A percentile compares a stretch with the other conserved stretches of the same genome.
phyloP scores from a whole-genome alignment of 2,329 filamentous ascomycete species.

The Elsinoe ampelina region DNA sequence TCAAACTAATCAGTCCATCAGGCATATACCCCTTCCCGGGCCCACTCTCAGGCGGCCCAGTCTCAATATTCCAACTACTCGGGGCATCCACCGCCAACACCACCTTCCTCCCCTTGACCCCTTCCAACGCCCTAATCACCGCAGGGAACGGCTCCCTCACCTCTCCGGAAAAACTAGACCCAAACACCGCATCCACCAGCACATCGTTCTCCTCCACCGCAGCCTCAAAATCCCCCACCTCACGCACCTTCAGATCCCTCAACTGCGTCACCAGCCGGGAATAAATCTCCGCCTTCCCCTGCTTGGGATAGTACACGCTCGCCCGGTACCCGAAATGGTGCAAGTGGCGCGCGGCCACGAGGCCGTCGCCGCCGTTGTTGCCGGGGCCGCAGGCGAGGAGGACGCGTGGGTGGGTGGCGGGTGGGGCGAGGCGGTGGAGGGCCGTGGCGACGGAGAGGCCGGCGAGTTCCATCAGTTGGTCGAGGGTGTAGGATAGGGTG shows the following conservation, averaged over 20 bases:
- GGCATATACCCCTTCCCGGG: conserved; percentile 76
- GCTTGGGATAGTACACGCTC: conserved; percentile 85
- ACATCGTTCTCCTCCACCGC: conserved; percentile 64
- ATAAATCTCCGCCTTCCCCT: conserved; percentile 82
- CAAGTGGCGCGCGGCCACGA: conserved; percentile 88
- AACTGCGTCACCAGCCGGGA: conserved; percentile 80
- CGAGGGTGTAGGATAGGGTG: conserved; percentile 76
- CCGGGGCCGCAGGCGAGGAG: conserved; percentile 86
- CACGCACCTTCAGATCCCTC: conserved; percentile 70
- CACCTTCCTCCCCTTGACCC: conserved; percentile 52
- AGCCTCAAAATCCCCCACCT: conserved; percentile 66
- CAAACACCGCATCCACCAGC: conserved; percentile 86
- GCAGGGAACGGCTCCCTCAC: conserved; percentile 84
- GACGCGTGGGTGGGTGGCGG: conserved; percentile 58
- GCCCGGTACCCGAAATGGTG: conserved; percentile 86
- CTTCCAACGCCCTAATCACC: conserved; percentile 68
- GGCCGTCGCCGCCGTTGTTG: conserved; percentile 75
- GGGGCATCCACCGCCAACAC: conserved; percentile 88
- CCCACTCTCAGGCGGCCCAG: conserved; percentile 67
- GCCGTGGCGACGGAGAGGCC: conserved; percentile 89
- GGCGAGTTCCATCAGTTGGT: conserved; percentile 95
- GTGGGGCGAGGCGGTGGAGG: conserved; percentile 77
- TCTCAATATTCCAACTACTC: conserved; percentile 88
- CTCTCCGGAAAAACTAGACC: conserved; percentile 86
- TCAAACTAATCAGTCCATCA: conserved; percentile 71